These are phyloP conservation scores for Phyllostachys edulis DNA, from an alignment of 176 grass and related monocot species.

Conservation along the genomic window DNA sequence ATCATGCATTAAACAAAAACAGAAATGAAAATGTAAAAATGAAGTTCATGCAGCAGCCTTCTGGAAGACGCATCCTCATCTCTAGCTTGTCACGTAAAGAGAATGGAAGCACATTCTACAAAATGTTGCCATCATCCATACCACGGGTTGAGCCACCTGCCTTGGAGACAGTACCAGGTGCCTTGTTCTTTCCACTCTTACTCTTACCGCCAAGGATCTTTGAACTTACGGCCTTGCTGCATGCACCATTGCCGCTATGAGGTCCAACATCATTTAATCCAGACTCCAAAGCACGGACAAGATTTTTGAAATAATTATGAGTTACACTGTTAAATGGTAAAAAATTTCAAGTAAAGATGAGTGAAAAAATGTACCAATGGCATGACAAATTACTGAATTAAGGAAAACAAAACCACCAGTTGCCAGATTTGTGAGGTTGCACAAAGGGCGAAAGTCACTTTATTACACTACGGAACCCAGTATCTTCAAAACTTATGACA, in stretches of 20 bases:
- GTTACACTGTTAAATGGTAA: constrained; percentile 66
- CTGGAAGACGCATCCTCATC: too few relatives aligned
- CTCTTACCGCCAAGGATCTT: constrained; percentile 65
- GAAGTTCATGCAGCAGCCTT: too few relatives aligned
- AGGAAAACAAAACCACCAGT: neutral
- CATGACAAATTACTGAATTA: neutral
- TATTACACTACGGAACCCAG: neutral
- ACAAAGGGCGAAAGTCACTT: neutral
- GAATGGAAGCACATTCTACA: too few relatives aligned
- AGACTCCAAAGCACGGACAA: constrained; percentile 89
- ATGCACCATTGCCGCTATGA: constrained; percentile 54
- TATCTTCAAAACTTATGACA: neutral
- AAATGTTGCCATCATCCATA: constrained; percentile 66
- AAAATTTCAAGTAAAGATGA: constrained; percentile 13
- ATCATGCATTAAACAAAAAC: too few relatives aligned
- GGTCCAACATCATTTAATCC: constrained; percentile 95
- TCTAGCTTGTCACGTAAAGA: too few relatives aligned
- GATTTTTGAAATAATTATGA: constrained; percentile 97
- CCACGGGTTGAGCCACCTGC: constrained; percentile 50
- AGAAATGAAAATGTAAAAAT: too few relatives aligned
- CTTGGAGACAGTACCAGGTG: constrained; percentile 44
- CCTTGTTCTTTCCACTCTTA: constrained; percentile 73
- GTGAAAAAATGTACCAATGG: neutral
- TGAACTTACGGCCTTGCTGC: constrained; percentile 72
- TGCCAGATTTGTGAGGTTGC: neutral